phyloP scores from a whole-genome alignment of 2,329 filamentous ascomycete species.

The Epichloe scottii region DNA sequence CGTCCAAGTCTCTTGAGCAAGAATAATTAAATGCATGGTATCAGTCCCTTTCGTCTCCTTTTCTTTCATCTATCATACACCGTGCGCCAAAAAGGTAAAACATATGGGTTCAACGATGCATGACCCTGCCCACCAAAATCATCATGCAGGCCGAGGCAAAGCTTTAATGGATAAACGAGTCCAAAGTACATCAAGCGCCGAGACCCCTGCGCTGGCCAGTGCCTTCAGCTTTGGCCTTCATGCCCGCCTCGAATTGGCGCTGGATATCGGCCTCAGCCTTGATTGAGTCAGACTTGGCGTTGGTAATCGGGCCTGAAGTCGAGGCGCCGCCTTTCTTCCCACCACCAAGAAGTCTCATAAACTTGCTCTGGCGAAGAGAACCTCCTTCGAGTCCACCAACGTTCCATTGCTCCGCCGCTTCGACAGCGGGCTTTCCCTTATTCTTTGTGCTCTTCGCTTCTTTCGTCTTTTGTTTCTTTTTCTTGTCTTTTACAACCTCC shows the following conservation, averaged over 20 bases:
- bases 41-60: not conserved
- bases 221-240: constrained; percentile 41
- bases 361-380: constrained; percentile 39
- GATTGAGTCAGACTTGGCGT: constrained; percentile 21
- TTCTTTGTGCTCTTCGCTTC: constrained; percentile 9
- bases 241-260: constrained; percentile 43
- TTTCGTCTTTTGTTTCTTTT: constrained; percentile 12
- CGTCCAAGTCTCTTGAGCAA: not conserved
- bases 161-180: not conserved
- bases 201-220: constrained; percentile 38
- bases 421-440: constrained; percentile 10
- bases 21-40: not conserved
- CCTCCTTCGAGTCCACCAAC: constrained; percentile 39
- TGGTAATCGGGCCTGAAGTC: constrained; percentile 8
- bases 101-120: not conserved
- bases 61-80: not conserved
- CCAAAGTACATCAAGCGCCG: constrained; percentile 28
- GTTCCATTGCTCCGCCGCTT: constrained; percentile 36
- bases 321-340: constrained; percentile 31
- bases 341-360: constrained; percentile 41
- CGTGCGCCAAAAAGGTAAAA: not conserved
- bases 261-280: constrained; percentile 41
- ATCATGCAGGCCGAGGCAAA: too few relatives aligned
- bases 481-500: constrained; percentile 2
- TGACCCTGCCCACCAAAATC: too few relatives aligned